Conservation (phyloP, 371 early-diverging fungal genomes). For the Choanephora cucurbitarum region DNA sequence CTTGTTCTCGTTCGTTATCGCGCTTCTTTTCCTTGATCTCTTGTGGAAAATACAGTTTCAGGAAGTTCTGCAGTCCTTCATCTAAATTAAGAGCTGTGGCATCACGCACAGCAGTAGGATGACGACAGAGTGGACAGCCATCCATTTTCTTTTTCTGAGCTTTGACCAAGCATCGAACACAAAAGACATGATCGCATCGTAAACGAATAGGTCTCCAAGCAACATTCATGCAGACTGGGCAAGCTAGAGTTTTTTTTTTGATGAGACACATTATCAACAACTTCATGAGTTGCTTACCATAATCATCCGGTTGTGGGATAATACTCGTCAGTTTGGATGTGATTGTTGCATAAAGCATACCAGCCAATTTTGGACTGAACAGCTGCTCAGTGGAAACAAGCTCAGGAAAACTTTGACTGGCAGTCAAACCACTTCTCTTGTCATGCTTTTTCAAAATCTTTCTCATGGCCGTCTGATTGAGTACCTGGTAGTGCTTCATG, state of each 20-base stretch:
- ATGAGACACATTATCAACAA: too few relatives aligned
- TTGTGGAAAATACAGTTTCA: slow-evolving; percentile 71
- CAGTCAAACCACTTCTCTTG: slow-evolving; percentile 64
- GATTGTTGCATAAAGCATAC: slow-evolving; percentile 41
- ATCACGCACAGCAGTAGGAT: slow-evolving; percentile 52
- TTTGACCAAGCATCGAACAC: slow-evolving; percentile 76
- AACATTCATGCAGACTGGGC: slow-evolving; percentile 29
- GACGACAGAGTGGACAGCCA: slow-evolving; percentile 75
- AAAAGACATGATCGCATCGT: slow-evolving; percentile 71
- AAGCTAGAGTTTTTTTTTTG: background rate
- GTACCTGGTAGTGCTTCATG: slow-evolving; percentile 67
- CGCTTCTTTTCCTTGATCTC: slow-evolving; percentile 71
- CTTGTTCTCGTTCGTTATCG: slow-evolving; percentile 68
- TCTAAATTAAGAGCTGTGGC: slow-evolving; percentile 69
- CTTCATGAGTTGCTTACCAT: slow-evolving; percentile 48
- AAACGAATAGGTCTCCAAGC: slow-evolving; percentile 79
- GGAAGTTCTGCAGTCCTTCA: slow-evolving; percentile 60
- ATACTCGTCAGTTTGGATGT: slow-evolving; percentile 51
- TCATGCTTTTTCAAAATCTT: slow-evolving; percentile 88
- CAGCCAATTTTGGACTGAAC: slow-evolving; percentile 37
- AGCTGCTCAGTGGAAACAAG: slow-evolving; percentile 27
- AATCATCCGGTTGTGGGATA: slow-evolving; percentile 80
- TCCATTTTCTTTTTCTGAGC: slow-evolving; percentile 62
- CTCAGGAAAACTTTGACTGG: slow-evolving; percentile 23
- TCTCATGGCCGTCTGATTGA: slow-evolving; percentile 78